Evolutionary conservation across 2,329 filamentous ascomycete genomes (phyloP), one percentile per base, ranked within the genome.

Genomic region (Penicillium sp.): DNA sequence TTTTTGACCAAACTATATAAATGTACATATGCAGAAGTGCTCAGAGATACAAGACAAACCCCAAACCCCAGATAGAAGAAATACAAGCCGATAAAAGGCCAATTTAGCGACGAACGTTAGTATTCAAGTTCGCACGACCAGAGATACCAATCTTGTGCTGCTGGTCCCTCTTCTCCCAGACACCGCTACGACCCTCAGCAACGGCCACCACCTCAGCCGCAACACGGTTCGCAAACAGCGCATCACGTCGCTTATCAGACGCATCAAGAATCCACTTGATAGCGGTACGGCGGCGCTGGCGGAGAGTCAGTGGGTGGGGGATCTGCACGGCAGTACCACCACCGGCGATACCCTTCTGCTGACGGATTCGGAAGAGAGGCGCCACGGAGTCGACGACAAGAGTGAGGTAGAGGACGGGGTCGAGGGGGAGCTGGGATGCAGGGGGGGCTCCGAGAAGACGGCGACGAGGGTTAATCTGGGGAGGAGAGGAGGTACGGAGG

Each of bases 311-410:
- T 1, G 94, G 93, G 23, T 87, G 81, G 0, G 94, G 94, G 36
- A 97, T 83, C 55, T 93, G 91, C 57, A 97, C 83, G 13, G 91
- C 84, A 36, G 85, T 83, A 75, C 94, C 94, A 79, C 94, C 94
- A 76, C 93, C 93, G 1, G 89, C 90, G 36, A 89, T 84, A 65
- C 91, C 92, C 68, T 86, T 86, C 67, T 91, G 84, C 60, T 84
- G 83, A 53, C 87, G 85, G 70, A 99, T 87, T 64, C 89, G 88
- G 69, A 99, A 80, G 16, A 99, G 83, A 10, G 94, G 94, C 1
- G 92, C 91, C 25, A 99, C 88, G 10, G 91, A 95, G 81, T 99
- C 94, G 68, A 99, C 87, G 33, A 92, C 92, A 33, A 95, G 82
- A 13, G 89, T 91, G 47, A 99, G 87, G 78, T 97, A 99, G 53